Evolutionary conservation across 208 protist genomes (phyloP), one percentile per base, ranked within the genome.

Genomic region (Leishmania tropica): DNA sequence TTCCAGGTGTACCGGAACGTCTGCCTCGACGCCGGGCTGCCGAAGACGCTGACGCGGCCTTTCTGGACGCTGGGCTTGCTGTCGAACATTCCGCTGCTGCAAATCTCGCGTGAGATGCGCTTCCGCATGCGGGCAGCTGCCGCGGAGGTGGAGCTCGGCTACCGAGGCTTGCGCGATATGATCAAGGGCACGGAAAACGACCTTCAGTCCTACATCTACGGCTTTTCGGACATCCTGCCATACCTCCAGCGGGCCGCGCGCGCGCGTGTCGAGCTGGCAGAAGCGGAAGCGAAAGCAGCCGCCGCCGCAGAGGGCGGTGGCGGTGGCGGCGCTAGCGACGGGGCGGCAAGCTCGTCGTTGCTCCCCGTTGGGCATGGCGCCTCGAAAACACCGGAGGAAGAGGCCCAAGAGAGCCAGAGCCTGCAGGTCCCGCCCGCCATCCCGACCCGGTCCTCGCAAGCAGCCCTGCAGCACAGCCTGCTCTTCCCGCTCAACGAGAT

Each of bases 181-280:
- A 89, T 92, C 42, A 79, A 88, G 76, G 85, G 85, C 19, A 92
- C 86, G 10, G 84, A 88, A 28, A 85, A 86, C 74, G 88, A 92
- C 75, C 77, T 92, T 0, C 81, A 83, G 37, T 76, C 82, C 17
- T 89, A 89, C 83, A 87, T 91, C 56, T 80, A 88, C 77, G 74
- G 83, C 28, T 86, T 83, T 48, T 76, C 65, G 1, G 76, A 83
- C 19, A 85, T 83, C 31, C 78, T 88, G 40, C 85, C 77, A 13
- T 80, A 86, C 19, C 62, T 84, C 35, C 78, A 85, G 83, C 78
- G 78, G 1, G 78, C 54, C 17, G 76, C 83, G 54, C 83, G 78
- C 51, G 83, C 78, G 42, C 80, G 80, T 35, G 58, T 81, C 75
- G 53, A 75, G 75, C 65, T 80, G 78, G 83, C 62, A 7, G 83